These are phyloP conservation scores for Begonia masoniana DNA, from an alignment of 306 rosid genomes.

Conservation along the genomic window DNA sequence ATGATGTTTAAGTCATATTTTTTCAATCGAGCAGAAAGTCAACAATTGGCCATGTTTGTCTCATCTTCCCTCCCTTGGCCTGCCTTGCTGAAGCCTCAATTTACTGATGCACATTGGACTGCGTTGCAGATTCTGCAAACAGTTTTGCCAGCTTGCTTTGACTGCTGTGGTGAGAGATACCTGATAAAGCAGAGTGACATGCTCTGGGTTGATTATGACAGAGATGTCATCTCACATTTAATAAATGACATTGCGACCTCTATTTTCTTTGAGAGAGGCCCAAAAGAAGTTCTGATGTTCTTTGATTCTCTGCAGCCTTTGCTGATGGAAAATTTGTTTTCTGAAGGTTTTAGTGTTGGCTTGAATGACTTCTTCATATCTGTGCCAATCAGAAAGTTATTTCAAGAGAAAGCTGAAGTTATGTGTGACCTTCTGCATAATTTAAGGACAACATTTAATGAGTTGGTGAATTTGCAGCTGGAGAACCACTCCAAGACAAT, in stretches of 20 bases:
- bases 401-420: conserved; percentile 32
- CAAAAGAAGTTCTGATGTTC: conserved; percentile 59
- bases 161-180: conserved; percentile 53
- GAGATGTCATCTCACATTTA: conserved; percentile 41
- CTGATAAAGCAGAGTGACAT: conserved; percentile 44
- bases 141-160: conserved; percentile 54
- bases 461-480: conserved; percentile 53
- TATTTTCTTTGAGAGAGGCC: conserved; percentile 70
- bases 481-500: conserved; percentile 43
- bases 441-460: conserved; percentile 54
- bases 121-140: conserved; percentile 66
- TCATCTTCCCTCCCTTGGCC: conserved; percentile 52
- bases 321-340: conserved; percentile 76
- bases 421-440: conserved; percentile 45
- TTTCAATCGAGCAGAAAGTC: conserved; percentile 37
- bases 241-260: conserved; percentile 68
- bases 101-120: conserved; percentile 55
- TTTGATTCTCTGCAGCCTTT: conserved; percentile 64
- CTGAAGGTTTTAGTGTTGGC: conserved; percentile 77
- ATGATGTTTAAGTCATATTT: conserved; percentile 37
- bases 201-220: conserved; percentile 34
- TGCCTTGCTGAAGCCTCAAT: conserved; percentile 35
- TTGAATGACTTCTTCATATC: conserved; percentile 66
- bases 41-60: conserved; percentile 74
- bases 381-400: conserved; percentile 18